Percentiles rank a stretch among this genome's conserved stretches.
Evolutionary conservation across 202 grass and related monocot species (phyloP).

Genomic region (Carex arenaria): DNA sequence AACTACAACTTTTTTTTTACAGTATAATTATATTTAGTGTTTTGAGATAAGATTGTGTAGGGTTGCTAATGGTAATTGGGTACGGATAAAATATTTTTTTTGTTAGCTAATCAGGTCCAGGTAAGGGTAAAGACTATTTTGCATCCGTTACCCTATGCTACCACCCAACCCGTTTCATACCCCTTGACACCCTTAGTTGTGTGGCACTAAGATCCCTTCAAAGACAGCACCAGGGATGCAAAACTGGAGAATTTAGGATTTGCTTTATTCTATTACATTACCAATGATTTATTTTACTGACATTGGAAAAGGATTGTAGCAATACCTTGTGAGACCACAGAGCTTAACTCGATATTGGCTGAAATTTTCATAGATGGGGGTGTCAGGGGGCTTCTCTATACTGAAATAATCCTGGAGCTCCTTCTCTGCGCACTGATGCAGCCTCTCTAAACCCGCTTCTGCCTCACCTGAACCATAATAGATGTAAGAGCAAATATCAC

Average conservation of each 20-base stretch:
- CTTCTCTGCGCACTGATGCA: constrained; percentile 96
- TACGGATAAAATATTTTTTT: too few species aligned
- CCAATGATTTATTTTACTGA: background rate
- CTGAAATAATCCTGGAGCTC: constrained; percentile 52
- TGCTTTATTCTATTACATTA: too few species aligned
- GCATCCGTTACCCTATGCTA: too few species aligned
- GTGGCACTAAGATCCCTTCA: background rate
- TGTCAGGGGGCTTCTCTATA: constrained; percentile 5
- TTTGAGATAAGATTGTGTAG: background rate
- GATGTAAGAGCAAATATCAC: background rate
- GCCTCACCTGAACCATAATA: constrained; percentile 62
- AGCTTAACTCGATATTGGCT: constrained; percentile 62
- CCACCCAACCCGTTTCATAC: too few species aligned
- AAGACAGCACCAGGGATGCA: background rate
- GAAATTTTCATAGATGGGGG: constrained; percentile 38
- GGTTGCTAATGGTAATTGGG: too few species aligned
- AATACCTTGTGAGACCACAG: constrained; percentile 74
- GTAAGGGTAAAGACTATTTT: too few species aligned
- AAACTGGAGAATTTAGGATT: background rate
- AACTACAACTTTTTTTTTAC: background rate
- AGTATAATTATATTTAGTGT: too few species aligned
- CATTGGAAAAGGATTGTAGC: background rate
- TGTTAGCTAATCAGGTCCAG: too few species aligned
- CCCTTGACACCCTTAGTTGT: too few species aligned
- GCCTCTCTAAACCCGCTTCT: constrained; percentile 84